Evolutionary conservation across 352 stramenopile genomes (phyloP).

Genomic region (Peronospora farinosa): DNA sequence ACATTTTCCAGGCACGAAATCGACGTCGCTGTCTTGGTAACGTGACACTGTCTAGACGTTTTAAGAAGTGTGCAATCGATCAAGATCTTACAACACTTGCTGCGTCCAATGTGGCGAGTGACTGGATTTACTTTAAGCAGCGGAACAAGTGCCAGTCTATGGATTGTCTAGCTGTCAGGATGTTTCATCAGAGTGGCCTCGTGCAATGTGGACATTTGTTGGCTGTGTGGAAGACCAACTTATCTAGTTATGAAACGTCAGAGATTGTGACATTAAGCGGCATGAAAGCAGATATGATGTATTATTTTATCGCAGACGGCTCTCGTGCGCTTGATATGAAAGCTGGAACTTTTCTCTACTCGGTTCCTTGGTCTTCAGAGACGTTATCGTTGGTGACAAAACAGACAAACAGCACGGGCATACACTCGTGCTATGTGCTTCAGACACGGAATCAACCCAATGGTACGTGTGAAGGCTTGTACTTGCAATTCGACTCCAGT

Average conservation of each 20-base stretch:
- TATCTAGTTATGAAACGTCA: constrained; percentile 10
- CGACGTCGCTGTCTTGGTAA: constrained; percentile 62
- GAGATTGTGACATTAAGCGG: constrained; percentile 11
- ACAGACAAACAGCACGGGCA: constrained; percentile 34
- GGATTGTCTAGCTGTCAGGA: constrained; percentile 51
- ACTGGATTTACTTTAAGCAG: constrained; percentile 76
- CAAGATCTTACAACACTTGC: constrained; percentile 46
- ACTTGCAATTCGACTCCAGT: constrained; percentile 56
- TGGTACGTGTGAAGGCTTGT: constrained; percentile 54
- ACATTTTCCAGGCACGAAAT: constrained; percentile 62
- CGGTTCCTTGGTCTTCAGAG: constrained; percentile 27
- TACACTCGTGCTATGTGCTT: constrained; percentile 56
- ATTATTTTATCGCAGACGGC: constrained; percentile 73
- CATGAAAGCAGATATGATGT: constrained; percentile 24
- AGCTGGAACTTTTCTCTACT: constrained; percentile 60
- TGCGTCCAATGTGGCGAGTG: constrained; percentile 41
- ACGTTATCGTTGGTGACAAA: constrained; percentile 17
- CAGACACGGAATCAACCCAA: constrained; percentile 70
- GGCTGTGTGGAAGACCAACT: constrained; percentile 58
- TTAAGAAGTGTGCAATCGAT: constrained; percentile 40
- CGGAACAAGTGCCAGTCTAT: constrained; percentile 39
- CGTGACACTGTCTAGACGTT: constrained; percentile 38
- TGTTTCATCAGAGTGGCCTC: constrained; percentile 58
- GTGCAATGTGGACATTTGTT: constrained; percentile 65
- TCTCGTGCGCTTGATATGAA: constrained; percentile 56